phyloP scores from a whole-genome alignment of 1,284 basidiomycete genomes.

The Rhodotorula sp. region DNA sequence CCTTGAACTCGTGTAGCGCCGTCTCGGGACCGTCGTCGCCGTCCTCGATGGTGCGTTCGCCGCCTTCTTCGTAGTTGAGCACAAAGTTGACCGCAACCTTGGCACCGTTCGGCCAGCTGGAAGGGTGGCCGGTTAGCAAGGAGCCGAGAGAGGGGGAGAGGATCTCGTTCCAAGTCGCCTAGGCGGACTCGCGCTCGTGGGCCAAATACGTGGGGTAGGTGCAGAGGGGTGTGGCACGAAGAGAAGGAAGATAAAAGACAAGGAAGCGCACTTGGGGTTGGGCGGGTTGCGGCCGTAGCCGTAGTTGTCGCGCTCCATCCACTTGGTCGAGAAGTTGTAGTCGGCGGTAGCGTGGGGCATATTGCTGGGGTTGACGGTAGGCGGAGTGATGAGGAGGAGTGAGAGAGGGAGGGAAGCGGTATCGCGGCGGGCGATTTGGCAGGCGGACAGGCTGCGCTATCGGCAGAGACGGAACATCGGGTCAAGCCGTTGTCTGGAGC shows the following conservation, averaged over 20 bases:
- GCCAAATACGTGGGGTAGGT: no score
- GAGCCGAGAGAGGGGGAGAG: no score
- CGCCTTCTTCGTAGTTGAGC: slow-evolving; percentile 28
- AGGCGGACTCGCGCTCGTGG: no score
- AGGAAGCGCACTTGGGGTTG: slow-evolving; percentile 36
- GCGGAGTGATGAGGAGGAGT: not conserved
- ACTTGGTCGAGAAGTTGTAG: not conserved
- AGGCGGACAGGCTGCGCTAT: no score
- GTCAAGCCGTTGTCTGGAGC: no score
- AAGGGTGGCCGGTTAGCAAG: no score
- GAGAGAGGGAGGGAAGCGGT: not conserved
- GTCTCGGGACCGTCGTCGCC: slow-evolving; percentile 48
- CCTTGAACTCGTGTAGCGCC: slow-evolving; percentile 47
- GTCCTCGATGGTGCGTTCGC: slow-evolving; percentile 42
- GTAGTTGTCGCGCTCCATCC: not conserved
- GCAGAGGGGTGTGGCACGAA: no score
- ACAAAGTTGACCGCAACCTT: slow-evolving; percentile 50
- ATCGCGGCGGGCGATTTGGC: not conserved
- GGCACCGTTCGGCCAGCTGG: slow-evolving; percentile 46
- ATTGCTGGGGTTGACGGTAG: no score
- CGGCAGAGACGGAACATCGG: no score
- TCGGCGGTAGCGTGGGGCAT: not conserved
- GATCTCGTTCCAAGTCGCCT: no score
- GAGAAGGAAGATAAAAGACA: not conserved
- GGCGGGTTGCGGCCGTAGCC: slow-evolving; percentile 46